Conservation (phyloP, 495 filamentous ascomycete genomes). For the Penicillium turbatum region DNA sequence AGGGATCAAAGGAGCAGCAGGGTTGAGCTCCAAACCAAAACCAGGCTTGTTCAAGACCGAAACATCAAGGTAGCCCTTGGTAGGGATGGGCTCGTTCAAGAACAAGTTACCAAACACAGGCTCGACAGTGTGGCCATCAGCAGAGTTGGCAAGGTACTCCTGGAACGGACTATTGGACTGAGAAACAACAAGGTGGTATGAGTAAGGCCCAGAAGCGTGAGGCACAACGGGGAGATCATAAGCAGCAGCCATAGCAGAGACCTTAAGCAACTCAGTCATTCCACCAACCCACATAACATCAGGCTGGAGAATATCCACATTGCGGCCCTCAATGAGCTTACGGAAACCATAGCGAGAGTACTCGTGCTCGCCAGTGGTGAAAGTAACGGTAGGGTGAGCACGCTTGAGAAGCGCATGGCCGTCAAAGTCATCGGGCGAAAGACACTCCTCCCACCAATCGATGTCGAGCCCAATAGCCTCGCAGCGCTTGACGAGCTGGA, state of each 20-base stretch:
- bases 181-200: slow-evolving; percentile 90
- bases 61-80: slow-evolving; percentile 72
- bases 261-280: slow-evolving; percentile 84
- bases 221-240: slow-evolving; percentile 95
- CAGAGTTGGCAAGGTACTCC: slow-evolving; percentile 88
- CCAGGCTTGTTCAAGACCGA: slow-evolving; percentile 82
- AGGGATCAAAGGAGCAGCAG: slow-evolving; percentile 69
- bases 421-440: slow-evolving; percentile 84
- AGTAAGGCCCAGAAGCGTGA: slow-evolving; percentile 87
- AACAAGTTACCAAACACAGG: slow-evolving; percentile 92
- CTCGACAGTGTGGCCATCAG: slow-evolving; percentile 80
- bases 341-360: slow-evolving; percentile 91
- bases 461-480: slow-evolving; percentile 76
- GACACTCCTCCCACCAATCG: slow-evolving; percentile 95
- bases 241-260: slow-evolving; percentile 80
- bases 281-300: slow-evolving; percentile 97
- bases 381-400: slow-evolving; percentile 84
- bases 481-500: slow-evolving; percentile 78
- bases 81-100: slow-evolving; percentile 83
- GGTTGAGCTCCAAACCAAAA: slow-evolving; percentile 84
- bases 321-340: slow-evolving; percentile 85
- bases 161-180: slow-evolving; percentile 90
- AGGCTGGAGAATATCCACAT: slow-evolving; percentile 88
- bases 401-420: slow-evolving; percentile 84
- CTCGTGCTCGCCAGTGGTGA: slow-evolving; percentile 93